phyloP scores from a whole-genome alignment of 176 grass and related monocot species.

The Triticum aestivum region DNA sequence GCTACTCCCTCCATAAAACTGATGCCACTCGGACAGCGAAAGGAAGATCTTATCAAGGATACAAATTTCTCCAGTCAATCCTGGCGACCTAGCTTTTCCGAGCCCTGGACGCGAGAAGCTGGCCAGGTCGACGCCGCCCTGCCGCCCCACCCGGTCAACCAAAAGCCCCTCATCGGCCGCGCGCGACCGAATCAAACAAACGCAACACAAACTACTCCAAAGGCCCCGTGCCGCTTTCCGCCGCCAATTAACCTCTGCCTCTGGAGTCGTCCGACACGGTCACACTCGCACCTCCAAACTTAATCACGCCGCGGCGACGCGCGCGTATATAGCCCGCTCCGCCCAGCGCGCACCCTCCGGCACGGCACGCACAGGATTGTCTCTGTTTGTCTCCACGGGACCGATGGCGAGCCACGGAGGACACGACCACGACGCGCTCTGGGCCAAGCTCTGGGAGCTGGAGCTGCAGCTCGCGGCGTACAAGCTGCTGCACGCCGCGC shows the following conservation, averaged over 20 bases:
- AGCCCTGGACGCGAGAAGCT: neutral
- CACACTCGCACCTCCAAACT: neutral
- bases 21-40: neutral
- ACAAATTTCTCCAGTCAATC: no score
- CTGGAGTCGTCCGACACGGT: neutral
- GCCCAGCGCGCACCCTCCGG: neutral
- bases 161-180: neutral
- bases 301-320: neutral
- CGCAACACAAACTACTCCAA: neutral
- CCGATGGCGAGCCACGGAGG: constrained; percentile 32
- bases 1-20: neutral
- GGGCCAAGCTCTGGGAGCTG: constrained; percentile 55
- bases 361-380: neutral
- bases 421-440: constrained; percentile 36
- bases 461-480: constrained; percentile 51
- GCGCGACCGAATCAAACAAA: constrained; percentile 25
- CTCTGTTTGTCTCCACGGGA: neutral
- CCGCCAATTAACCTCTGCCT: no score
- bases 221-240: neutral
- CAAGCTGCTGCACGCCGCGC: constrained; percentile 39
- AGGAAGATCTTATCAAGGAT: neutral
- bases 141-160: neutral
- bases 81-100: no score
- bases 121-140: constrained; percentile 20
- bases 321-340: neutral